Percentiles rank a stretch among this genome's conserved stretches.
These are phyloP conservation scores for Carallia brachiata DNA, from an alignment of 345 rosid genomes.

Conservation along the genomic window DNA sequence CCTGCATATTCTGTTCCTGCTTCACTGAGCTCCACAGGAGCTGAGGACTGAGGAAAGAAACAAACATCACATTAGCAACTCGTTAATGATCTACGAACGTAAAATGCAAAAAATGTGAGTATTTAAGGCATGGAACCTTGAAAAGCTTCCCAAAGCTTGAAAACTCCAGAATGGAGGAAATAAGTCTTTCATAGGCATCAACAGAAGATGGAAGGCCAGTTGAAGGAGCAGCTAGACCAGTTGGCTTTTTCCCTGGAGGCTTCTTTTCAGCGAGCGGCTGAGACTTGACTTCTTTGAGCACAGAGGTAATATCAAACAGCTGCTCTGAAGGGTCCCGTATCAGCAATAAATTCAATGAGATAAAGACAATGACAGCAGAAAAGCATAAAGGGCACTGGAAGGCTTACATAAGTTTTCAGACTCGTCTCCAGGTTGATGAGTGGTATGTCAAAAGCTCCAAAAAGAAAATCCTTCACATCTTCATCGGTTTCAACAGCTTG, in stretches of 20 bases:
- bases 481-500: constrained; percentile 57
- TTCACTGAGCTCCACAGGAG: constrained; percentile 93
- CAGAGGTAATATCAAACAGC: constrained; percentile 75
- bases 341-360: constrained; percentile 12
- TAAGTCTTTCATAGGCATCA: constrained; percentile 79
- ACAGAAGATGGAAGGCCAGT: constrained; percentile 57
- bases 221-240: constrained; percentile 77
- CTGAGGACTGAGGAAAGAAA: constrained; percentile 56
- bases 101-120: not conserved
- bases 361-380: constrained; percentile 17
- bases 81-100: no score
- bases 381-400: not conserved
- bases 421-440: constrained; percentile 82
- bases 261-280: constrained; percentile 92
- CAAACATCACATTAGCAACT: not conserved
- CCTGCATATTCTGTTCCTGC: constrained; percentile 96
- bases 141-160: constrained; percentile 78
- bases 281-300: constrained; percentile 79
- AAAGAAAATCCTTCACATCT: constrained; percentile 67
- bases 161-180: constrained; percentile 84
- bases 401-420: constrained; percentile 79
- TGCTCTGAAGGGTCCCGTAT: constrained; percentile 78
- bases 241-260: constrained; percentile 81
- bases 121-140: constrained; percentile 51
- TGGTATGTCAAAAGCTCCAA: constrained; percentile 81